Evolutionary conservation across 495 filamentous ascomycete genomes (phyloP), one percentile per base, ranked within the genome.

Genomic region (Amniculicola lignicola): DNA sequence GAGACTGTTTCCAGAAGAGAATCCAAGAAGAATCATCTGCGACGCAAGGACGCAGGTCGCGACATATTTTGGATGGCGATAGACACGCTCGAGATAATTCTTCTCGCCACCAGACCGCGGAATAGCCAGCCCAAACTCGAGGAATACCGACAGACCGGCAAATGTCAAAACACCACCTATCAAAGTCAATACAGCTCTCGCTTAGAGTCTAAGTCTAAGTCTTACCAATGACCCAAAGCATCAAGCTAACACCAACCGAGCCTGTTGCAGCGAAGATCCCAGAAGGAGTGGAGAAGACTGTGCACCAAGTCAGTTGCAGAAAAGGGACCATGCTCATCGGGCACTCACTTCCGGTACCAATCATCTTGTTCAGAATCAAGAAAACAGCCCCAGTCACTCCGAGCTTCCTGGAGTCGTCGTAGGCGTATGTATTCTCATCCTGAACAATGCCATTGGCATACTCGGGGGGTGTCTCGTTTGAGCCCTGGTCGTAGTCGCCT

Each of bases 351-450:
- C 79, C 79, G 4, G 79, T 81, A 27, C 79, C 77, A 27, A 81
- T 78, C 78, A 81, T 81, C 62, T 79, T 79, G 60, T 81, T 81
- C 38, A 81, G 48, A 33, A 81, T 81, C 31, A 81, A 48, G 46
- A 79, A 81, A 4, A 77, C 74, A 7, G 79, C 70, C 4, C 77
- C 75, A 2, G 72, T 72, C 25, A 80, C 69, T 2, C 79, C 79
- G 10, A 81, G 69, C 61, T 78, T 78, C 12, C 71, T 63, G 4
- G 71, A 72, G 0, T 78, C 77, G 15, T 70, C 64, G 31, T 70
- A 68, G 6, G 53, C 63, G 42, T 72, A 80, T 33, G 71, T 74
- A 53, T 79, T 68, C 12, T 72, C 59, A 16, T 66, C 61, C 22
- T 70, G 64, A 10, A 75, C 41, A 14, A 43, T 33, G 28, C 10